Evolutionary conservation across 1,284 basidiomycete genomes (phyloP), one percentile per base, ranked within the genome.

Genomic region (Marasmius oreades): DNA sequence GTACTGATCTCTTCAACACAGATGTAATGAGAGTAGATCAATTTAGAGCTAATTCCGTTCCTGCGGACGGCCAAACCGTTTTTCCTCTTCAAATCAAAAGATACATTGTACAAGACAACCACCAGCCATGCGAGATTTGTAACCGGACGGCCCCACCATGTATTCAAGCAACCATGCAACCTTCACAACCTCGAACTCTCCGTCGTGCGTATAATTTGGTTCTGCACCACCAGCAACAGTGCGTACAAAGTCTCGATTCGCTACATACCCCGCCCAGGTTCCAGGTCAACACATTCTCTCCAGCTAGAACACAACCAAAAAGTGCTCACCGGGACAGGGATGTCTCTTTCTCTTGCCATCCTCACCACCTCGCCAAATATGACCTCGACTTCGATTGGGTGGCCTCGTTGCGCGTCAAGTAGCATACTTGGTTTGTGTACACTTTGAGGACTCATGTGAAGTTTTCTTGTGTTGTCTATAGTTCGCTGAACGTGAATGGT

Each of bases 361-460:
- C 44, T 64, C 58, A 45, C 64, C 16, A 77, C 69, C 26, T 74
- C 75, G 1, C 77, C 77, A 10, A 77, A 64, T 54, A 78, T 76
- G 12, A 70, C 76, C 57, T 79, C 76, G 1, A 78, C 68, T 59
- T 79, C 77, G 62, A 78, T 73, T 11, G 77, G 76, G 12, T 70
- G 63, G 5, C 70, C 71, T 3, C 66, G 63, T 55, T 76, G 70
- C 14, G 73, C 60, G 59, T 78, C 77, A 16, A 64, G 47, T 3
- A 62, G 50, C 54, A 61, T 64, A 45, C 61, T 62, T 1, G 60
- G 56, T 6, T 50, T 55, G 28, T 76, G 73, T 28, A 56, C 63
- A 57, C 66, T 70, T 12, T 69, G 66, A 10, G 70, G 67, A 2
- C 47, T 54, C 42, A 60, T 60, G 55, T 73, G 68, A 20, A 73